phyloP scores from a whole-genome alignment of 2,329 filamentous ascomycete genomes.

The Diaporthe batatas region DNA sequence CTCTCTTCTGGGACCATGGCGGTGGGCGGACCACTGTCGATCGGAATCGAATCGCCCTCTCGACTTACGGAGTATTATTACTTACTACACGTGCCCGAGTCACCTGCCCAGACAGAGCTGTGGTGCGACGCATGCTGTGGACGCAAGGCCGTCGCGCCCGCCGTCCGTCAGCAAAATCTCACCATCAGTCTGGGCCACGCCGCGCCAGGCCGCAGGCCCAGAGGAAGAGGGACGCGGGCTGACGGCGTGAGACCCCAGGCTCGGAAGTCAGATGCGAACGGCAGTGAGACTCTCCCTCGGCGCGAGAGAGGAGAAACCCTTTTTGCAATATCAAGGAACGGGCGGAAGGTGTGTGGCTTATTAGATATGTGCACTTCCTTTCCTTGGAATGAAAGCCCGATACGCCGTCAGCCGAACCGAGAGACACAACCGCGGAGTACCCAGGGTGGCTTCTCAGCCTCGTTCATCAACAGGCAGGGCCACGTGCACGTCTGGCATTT shows the following conservation, averaged over 20 bases:
- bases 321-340: background rate
- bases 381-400: constrained; percentile 5
- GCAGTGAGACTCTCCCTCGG: background rate
- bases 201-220: background rate
- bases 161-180: background rate
- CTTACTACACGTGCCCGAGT: background rate
- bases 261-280: background rate
- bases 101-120: constrained; percentile 36
- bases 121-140: constrained; percentile 24
- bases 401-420: background rate
- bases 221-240: constrained; percentile 3
- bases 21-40: too few species aligned
- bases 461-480: background rate
- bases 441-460: constrained; percentile 2
- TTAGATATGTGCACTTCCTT: background rate
- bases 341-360: background rate
- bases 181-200: too few species aligned
- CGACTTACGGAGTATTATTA: too few species aligned
- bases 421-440: background rate
- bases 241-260: background rate
- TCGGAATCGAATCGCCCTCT: background rate
- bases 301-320: background rate
- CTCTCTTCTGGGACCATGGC: too few species aligned
- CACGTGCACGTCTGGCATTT: constrained; percentile 19
- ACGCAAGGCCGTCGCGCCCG: background rate